Evolutionary conservation across 169 alveolate species (phyloP).

Genomic region (Cytauxzoon felis): DNA sequence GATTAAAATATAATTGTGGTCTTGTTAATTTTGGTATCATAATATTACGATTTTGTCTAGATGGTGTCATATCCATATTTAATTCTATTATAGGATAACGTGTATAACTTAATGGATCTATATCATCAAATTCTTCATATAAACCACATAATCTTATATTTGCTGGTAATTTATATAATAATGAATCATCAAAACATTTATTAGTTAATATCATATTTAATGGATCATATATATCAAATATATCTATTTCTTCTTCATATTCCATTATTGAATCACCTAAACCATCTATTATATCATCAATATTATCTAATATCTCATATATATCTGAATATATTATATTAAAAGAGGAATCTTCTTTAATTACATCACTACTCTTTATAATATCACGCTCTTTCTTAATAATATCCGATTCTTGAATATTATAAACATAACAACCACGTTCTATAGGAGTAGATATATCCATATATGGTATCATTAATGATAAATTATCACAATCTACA

Average conservation of each 20-base stretch:
- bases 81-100: conserved; percentile 33
- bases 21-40: conserved; percentile 46
- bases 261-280: not conserved
- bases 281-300: not conserved
- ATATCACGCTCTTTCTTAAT: too few species aligned
- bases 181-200: not conserved
- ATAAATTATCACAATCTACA: too few species aligned
- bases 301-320: conserved; percentile 17
- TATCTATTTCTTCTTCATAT: conserved; percentile 7
- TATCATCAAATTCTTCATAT: conserved; percentile 9
- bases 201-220: not conserved
- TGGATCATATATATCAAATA: not conserved
- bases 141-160: conserved; percentile 30
- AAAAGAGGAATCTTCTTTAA: not conserved
- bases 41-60: conserved; percentile 19
- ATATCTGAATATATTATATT: conserved; percentile 23
- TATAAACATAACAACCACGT: too few species aligned
- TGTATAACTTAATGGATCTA: conserved; percentile 22
- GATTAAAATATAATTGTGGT: conserved; percentile 37
- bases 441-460: too few species aligned
- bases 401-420: too few species aligned
- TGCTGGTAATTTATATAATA: conserved; percentile 8
- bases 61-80: not conserved
- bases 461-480: too few species aligned
- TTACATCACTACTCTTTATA: too few species aligned